These are phyloP conservation scores for Xylariaceae sp. DNA, from an alignment of 2,329 filamentous ascomycete species.

Conservation along the genomic window DNA sequence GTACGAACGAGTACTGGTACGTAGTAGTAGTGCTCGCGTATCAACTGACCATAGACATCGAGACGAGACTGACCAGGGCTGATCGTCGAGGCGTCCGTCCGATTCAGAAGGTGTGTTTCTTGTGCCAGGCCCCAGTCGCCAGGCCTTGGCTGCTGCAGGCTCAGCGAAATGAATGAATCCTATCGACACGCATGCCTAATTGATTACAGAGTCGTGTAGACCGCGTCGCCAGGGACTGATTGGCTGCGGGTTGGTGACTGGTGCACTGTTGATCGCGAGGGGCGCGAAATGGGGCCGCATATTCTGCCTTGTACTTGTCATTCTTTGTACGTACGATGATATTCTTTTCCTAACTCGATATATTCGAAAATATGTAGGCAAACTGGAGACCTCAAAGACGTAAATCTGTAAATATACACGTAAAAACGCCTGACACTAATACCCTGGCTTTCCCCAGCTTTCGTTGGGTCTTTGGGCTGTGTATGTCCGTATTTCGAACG, in stretches of 20 bases:
- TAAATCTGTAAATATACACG: neutral
- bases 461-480: neutral
- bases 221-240: constrained; percentile 34
- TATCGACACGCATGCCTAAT: constrained; percentile 38
- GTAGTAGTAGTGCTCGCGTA: neutral
- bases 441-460: constrained; percentile 16
- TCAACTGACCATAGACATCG: neutral
- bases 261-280: constrained; percentile 20
- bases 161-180: constrained; percentile 26
- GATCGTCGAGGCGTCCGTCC: neutral
- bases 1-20: no score
- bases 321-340: no score
- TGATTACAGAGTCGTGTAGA: constrained; percentile 36
- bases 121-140: neutral
- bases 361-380: neutral
- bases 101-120: neutral
- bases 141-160: neutral
- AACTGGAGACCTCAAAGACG: no score
- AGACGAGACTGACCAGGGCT: no score
- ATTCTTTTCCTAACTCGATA: neutral
- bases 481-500: neutral
- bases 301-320: constrained; percentile 25
- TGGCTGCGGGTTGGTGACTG: constrained; percentile 24
- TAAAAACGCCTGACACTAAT: constrained; percentile 29
- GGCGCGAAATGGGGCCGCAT: constrained; percentile 27